Evolutionary conservation across 225 moss, liverwort and hornwort species (phyloP).

Genomic region (Pseudoscleropodium purum): DNA sequence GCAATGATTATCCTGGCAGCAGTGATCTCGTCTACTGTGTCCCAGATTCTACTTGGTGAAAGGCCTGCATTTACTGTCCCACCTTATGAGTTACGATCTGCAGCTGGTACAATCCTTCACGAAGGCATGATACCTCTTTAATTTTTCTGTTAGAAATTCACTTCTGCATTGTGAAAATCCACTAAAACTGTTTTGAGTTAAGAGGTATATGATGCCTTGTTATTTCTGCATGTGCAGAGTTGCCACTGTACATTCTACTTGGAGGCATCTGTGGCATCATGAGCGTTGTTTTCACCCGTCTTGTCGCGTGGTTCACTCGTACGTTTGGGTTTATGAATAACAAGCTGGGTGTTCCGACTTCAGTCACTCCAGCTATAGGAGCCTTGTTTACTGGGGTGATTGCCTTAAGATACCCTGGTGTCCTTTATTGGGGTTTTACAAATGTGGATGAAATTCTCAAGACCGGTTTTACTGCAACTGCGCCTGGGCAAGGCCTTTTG

Average conservation of each 20-base stretch:
- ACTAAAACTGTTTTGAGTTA: background rate
- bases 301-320: conserved; percentile 75
- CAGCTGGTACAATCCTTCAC: conserved; percentile 52
- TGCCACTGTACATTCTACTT: conserved; percentile 88
- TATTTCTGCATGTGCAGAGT: conserved; percentile 42
- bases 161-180: background rate
- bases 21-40: conserved; percentile 95
- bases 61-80: conserved; percentile 94
- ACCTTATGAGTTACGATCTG: conserved; percentile 87
- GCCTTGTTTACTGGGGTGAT: conserved; percentile 79
- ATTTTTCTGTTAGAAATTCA: background rate
- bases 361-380: conserved; percentile 94
- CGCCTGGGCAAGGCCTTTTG: conserved; percentile 84
- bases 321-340: conserved; percentile 71
- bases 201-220: background rate
- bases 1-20: conserved; percentile 99
- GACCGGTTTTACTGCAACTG: conserved; percentile 90
- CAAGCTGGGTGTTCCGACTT: conserved; percentile 66
- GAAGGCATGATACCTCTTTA: background rate
- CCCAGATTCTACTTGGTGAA: conserved; percentile 84
- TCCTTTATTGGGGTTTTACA: conserved; percentile 95
- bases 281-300: conserved; percentile 80
- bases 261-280: conserved; percentile 93
- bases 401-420: conserved; percentile 86
- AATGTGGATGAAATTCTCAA: conserved; percentile 98